Evolutionary conservation across 2,329 filamentous ascomycete genomes (phyloP).

Genomic region (Myrmaecium sp.): DNA sequence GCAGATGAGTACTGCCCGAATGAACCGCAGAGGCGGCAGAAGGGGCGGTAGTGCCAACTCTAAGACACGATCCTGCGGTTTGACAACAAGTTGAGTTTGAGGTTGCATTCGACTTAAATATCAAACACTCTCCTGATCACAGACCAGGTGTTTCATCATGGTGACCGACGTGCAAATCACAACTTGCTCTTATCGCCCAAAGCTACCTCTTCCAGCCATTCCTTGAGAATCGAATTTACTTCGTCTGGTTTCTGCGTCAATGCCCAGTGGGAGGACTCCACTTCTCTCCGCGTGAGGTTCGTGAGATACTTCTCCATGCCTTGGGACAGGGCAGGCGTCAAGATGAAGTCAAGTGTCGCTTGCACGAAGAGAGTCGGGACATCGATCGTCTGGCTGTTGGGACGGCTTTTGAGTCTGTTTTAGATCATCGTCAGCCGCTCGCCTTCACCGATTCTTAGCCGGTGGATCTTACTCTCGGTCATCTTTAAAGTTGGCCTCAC

Average conservation of each 20-base stretch:
- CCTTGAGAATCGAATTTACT: slow-evolving; percentile 50
- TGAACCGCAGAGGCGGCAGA: no score
- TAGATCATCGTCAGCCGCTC: no score
- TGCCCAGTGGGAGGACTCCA: slow-evolving; percentile 67
- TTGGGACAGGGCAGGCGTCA: slow-evolving; percentile 53
- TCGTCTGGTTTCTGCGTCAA: slow-evolving; percentile 54
- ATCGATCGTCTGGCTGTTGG: slow-evolving; percentile 16
- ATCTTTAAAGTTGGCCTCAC: slow-evolving; percentile 58
- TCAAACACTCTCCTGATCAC: no score
- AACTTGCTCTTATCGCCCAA: slow-evolving; percentile 29
- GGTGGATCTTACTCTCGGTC: slow-evolving; percentile 38
- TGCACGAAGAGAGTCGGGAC: slow-evolving; percentile 53
- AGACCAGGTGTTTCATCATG: no score
- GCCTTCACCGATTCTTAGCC: no score
- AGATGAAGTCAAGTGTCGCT: slow-evolving; percentile 51
- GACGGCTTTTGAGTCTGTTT: slow-evolving; percentile 9
- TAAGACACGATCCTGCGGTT: no score
- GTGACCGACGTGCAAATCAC: no score
- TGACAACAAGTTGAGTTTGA: no score
- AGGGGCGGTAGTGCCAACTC: no score
- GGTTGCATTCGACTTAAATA: no score
- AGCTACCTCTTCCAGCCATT: slow-evolving; percentile 47
- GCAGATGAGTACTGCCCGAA: no score
- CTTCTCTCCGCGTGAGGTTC: slow-evolving; percentile 46
- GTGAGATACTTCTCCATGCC: slow-evolving; percentile 55